Evolutionary conservation across 257 asterid genomes (phyloP), one percentile per base, ranked within the genome.

Genomic region (Fraxinus excelsior): DNA sequence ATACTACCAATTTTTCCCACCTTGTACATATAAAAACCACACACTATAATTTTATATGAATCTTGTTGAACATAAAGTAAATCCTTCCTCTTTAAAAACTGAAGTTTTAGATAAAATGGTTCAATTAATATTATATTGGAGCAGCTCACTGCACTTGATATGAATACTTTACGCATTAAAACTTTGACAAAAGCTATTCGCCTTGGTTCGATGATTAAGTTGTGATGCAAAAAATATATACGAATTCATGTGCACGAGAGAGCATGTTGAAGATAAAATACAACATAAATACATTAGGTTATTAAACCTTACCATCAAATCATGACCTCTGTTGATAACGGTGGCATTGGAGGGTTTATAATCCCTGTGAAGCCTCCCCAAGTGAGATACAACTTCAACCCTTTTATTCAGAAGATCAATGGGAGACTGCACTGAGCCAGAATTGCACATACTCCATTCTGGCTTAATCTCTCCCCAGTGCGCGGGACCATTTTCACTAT

Each of bases 281-380:
- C 18, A 13, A 44, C 13, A 44, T 44, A 44, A 44, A 44, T 44
- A 44, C 19, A 14, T 13, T 44, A 13, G 18, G 53, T 44, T 44
- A 44, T 44, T 44, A 46, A 46, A 46, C 56, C 9, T 31, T 85
- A 94, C 97, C 98, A 90, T 94, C 86, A 92, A 88, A 67, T 90
- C 97, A 75, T 94, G 97, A 72, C 97, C 96, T 84, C 96, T 82
- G 32, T 94, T 92, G 31, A 78, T 60, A 9, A 92, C 88, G 31
- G 97, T 94, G 4, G 98, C 91, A 80, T 86, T 78, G 11, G 91
- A 80, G 46, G 92, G 74, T 37, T 68, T 79, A 76, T 92, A 92
- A 32, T 64, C 66, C 64, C 86, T 84, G 1, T 79, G 62, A 1
- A 94, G 84, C 60, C 56, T 79, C 16, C 94, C 95, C 78, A 88